A percentile compares a stretch with the other conserved stretches of the same genome.
Conservation (phyloP, 345 rosid genomes). For the Citrus unshiu region DNA sequence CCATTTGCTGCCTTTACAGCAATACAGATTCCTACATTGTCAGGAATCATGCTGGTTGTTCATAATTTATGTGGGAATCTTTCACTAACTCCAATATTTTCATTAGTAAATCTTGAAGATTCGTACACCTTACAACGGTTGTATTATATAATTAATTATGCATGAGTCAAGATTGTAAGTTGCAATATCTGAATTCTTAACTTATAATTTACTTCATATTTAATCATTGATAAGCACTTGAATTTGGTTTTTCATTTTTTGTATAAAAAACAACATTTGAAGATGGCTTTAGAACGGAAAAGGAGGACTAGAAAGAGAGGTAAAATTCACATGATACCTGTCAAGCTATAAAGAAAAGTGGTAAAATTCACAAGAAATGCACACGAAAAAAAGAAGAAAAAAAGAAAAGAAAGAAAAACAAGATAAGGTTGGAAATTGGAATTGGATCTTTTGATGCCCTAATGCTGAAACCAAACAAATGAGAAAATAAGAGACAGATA, state of each 20-base stretch:
- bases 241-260: too few species aligned
- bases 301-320: not conserved
- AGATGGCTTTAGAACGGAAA: slow-evolving; percentile 9
- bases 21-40: slow-evolving; percentile 6
- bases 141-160: not conserved
- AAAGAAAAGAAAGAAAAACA: too few species aligned
- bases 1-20: slow-evolving; percentile 12
- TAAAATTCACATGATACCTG: slow-evolving; percentile 20
- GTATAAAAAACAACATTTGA: too few species aligned
- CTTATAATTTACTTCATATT: too few species aligned
- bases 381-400: too few species aligned
- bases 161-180: too few species aligned
- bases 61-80: not conserved
- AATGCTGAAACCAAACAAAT: not conserved
- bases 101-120: not conserved
- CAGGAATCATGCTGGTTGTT: slow-evolving; percentile 9
- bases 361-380: not conserved
- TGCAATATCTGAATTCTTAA: too few species aligned
- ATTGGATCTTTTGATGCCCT: slow-evolving; percentile 9
- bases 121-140: not conserved
- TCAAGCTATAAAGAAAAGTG: slow-evolving; percentile 12
- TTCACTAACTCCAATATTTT: not conserved
- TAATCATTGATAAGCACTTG: too few species aligned
- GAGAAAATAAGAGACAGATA: not conserved
- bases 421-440: not conserved